Evolutionary conservation across 805 yeast species (phyloP).

Genomic region (Candida loeiensis): DNA sequence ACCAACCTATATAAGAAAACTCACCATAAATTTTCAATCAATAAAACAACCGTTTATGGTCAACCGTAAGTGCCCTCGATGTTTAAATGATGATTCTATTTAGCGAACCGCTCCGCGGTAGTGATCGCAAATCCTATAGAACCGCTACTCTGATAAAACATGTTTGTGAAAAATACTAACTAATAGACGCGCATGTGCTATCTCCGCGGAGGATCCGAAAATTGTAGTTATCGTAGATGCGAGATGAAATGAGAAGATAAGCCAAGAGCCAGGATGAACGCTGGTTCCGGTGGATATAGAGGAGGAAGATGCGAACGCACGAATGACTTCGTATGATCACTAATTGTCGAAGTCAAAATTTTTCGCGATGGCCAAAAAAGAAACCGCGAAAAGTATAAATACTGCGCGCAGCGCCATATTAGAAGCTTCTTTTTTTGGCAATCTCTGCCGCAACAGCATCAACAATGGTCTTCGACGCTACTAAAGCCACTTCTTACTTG

Average conservation of each 20-base stretch:
- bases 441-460: slow-evolving; percentile 30
- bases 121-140: slow-evolving; percentile 16
- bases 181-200: not conserved
- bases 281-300: too few relatives aligned
- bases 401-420: slow-evolving; percentile 3
- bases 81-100: slow-evolving; percentile 16
- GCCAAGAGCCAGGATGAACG: too few relatives aligned
- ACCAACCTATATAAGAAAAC: not conserved
- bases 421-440: slow-evolving; percentile 39
- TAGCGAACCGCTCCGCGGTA: slow-evolving; percentile 8
- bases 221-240: not conserved
- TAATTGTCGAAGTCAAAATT: slow-evolving; percentile 9
- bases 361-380: slow-evolving; percentile 10
- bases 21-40: not conserved
- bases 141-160: slow-evolving; percentile 18
- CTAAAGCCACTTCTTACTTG: slow-evolving; percentile 68
- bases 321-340: not conserved
- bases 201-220: not conserved
- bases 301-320: not conserved
- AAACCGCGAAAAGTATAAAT: slow-evolving; percentile 6
- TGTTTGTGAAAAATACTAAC: slow-evolving; percentile 4
- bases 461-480: slow-evolving; percentile 35
- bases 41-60: not conserved
- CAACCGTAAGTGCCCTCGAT: slow-evolving; percentile 1
- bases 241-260: not conserved